Base-by-base conservation (phyloP, 306 rosid genomes). In the Mimosa pudica region DNA sequence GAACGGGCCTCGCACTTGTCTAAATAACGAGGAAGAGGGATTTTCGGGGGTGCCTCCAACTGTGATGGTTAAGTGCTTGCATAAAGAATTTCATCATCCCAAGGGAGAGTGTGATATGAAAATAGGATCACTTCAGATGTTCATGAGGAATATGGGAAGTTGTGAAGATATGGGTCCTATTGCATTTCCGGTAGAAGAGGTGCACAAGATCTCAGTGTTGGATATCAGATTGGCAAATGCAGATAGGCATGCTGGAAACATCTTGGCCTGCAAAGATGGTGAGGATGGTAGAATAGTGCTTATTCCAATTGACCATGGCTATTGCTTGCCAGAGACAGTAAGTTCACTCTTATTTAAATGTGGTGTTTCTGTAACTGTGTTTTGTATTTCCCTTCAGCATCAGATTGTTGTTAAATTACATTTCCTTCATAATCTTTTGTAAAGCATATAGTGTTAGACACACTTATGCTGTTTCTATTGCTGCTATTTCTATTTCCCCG, bases 181-280 rank as follows among this genome's bases (percentile, higher is more conserved):
- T 60, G 81, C 87, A 46, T 89, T 89, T 78, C 92, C 92, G 0
- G 84, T 85, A 80, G 79, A 83, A 78, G 90, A 87, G 86, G 90
- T 89, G 32, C 92, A 89, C 84, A 89, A 87, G 89, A 89, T 89
- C 55, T 83, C 90, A 36, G 92, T 89, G 73, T 72, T 89, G 82
- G 92, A 89, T 73, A 87, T 89, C 51, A 85, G 92, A 77, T 80
- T 89, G 92, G 92, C 65, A 52, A 89, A 89, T 87, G 90, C 89
- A 45, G 92, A 89, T 81, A 85, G 92, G 87, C 92, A 89, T 79
- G 87, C 90, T 33, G 92, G 92, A 70, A 89, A 89, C 80, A 89
- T 89, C 74, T 75, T 89, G 85, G 80, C 87, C 69, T 42, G 85
- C 80, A 87, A 66, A 79, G 82, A 87, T 45, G 77, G 77, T 17